A percentile compares a stretch with the other conserved stretches of the same genome.
Conservation (phyloP, 164 flowering plant species). For the Umbilicus rupestris region DNA sequence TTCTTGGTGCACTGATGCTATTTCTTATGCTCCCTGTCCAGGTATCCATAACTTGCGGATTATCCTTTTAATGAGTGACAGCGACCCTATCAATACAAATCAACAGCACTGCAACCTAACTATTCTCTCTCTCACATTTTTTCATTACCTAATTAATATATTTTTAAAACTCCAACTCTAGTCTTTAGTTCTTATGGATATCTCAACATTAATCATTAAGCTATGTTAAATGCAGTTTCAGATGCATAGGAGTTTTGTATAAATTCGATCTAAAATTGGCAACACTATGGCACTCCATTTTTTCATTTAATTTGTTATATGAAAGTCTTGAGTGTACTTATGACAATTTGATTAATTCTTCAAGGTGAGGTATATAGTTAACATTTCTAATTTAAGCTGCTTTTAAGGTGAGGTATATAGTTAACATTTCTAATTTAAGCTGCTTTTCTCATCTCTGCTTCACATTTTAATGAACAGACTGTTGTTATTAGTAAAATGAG, state of each 20-base stretch:
- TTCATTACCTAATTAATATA: neutral
- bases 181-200: neutral
- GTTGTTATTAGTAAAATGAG: conserved; percentile 74
- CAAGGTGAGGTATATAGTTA: neutral
- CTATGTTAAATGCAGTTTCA: neutral
- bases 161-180: too few relatives aligned
- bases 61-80: neutral
- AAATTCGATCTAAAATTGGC: neutral
- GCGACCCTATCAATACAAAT: neutral
- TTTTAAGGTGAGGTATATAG: neutral
- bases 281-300: neutral
- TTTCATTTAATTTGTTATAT: too few relatives aligned
- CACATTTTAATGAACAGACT: conserved; percentile 35
- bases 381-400: too few relatives aligned
- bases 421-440: neutral
- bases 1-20: conserved; percentile 68
- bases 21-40: conserved; percentile 88
- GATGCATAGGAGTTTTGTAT: neutral
- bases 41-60: conserved; percentile 26
- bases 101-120: neutral
- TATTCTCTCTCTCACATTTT: neutral
- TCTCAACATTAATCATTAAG: neutral
- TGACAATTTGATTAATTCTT: neutral
- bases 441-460: neutral
- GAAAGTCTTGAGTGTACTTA: too few relatives aligned